Evolutionary conservation across 1,284 basidiomycete species (phyloP).

Genomic region (Ceratobasidium papillatum): DNA sequence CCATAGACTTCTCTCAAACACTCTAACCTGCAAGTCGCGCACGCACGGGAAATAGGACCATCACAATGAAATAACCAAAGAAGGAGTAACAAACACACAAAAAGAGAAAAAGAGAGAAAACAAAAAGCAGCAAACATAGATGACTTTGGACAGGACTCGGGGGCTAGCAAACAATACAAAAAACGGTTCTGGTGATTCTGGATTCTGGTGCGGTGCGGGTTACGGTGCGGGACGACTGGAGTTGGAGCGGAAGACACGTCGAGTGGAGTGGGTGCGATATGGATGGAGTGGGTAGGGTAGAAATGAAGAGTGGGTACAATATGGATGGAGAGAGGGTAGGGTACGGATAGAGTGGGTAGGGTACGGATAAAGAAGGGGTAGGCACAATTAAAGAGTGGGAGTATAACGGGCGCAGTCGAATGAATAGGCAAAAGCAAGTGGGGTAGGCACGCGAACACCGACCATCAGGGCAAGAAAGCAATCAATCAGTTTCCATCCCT

Average conservation of each 20-base stretch:
- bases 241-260: not conserved
- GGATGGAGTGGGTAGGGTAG: not conserved
- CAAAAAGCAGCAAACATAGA: not conserved
- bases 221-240: slow-evolving; percentile 7
- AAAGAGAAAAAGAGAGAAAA: not conserved
- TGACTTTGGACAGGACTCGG: not conserved
- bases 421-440: not conserved
- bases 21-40: too few species aligned
- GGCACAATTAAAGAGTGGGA: not conserved
- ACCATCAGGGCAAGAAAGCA: not conserved
- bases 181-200: not conserved
- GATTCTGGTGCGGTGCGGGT: slow-evolving; percentile 7
- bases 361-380: not conserved
- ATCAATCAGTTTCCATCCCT: not conserved
- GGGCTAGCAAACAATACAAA: slow-evolving; percentile 23
- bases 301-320: not conserved
- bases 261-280: not conserved
- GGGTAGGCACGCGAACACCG: not conserved
- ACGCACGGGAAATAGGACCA: too few species aligned
- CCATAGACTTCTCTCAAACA: too few species aligned
- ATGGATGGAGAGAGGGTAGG: not conserved
- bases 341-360: not conserved
- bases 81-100: not conserved
- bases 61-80: not conserved
- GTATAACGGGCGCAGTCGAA: not conserved